phyloP scores from a whole-genome alignment of 1,284 basidiomycete species.

The Phlebopus sp. region DNA sequence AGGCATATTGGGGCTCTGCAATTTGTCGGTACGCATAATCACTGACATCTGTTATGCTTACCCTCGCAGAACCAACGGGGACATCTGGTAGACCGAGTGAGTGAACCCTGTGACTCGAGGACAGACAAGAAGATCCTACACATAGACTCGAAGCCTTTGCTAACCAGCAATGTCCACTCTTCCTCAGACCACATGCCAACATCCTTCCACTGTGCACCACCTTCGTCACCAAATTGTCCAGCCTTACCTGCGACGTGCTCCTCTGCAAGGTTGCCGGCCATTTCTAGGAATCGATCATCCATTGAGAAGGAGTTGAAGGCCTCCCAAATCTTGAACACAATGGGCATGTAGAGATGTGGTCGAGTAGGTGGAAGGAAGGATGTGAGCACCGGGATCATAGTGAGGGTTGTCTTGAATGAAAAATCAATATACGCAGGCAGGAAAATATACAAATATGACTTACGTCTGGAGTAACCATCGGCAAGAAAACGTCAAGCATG shows the following conservation, averaged over 20 bases:
- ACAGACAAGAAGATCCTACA: constrained; percentile 47
- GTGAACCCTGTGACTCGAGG: constrained; percentile 41
- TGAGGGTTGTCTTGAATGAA: constrained; percentile 51
- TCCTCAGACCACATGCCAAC: constrained; percentile 86
- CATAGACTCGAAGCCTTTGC: constrained; percentile 86
- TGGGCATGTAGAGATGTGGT: constrained; percentile 67
- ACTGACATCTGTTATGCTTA: constrained; percentile 28
- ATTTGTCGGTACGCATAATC: background rate
- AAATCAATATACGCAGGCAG: background rate
- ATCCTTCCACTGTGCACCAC: constrained; percentile 65
- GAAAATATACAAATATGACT: constrained; percentile 8
- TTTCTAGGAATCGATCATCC: constrained; percentile 84
- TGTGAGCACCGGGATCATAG: constrained; percentile 68
- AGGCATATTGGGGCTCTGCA: constrained; percentile 60
- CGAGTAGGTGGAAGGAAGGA: constrained; percentile 76
- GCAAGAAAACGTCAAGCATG: constrained; percentile 85
- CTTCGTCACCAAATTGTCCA: constrained; percentile 51
- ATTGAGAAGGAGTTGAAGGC: constrained; percentile 78
- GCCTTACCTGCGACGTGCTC: constrained; percentile 69
- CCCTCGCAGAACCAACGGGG: constrained; percentile 66
- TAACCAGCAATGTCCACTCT: constrained; percentile 85
- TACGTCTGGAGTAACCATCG: constrained; percentile 27
- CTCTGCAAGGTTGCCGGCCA: constrained; percentile 74
- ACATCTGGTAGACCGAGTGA: constrained; percentile 59
- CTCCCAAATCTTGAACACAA: constrained; percentile 82